Percentiles rank a stretch among this genome's conserved stretches.
These are phyloP conservation scores for Fusarium graminum DNA, from an alignment of 2,329 filamentous ascomycete genomes.

Conservation along the genomic window DNA sequence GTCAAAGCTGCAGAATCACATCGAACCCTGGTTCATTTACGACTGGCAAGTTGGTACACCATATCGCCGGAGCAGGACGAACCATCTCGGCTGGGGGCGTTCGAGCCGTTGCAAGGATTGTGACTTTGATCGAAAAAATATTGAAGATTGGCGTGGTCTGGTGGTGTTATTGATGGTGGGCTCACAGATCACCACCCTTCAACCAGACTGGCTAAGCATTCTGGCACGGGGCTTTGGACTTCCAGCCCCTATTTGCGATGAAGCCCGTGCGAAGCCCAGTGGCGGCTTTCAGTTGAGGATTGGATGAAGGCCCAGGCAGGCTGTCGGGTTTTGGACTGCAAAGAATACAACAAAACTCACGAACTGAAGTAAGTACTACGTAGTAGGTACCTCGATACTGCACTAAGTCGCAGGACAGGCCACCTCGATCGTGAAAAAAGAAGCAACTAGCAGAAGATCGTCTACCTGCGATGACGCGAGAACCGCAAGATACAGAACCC, in stretches of 20 bases:
- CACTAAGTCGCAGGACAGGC: conserved; percentile 35
- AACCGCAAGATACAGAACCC: conserved; percentile 14
- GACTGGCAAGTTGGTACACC: conserved; percentile 16
- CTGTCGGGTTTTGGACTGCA: conserved; percentile 17
- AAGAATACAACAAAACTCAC: conserved; percentile 30
- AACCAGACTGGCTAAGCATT: conserved; percentile 22
- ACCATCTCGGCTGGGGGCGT: conserved; percentile 39
- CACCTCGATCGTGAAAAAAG: conserved; percentile 32
- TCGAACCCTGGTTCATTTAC: conserved; percentile 20
- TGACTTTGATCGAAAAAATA: conserved; percentile 24
- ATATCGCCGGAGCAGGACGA: conserved; percentile 39
- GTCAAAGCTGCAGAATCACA: conserved; percentile 21
- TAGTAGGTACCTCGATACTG: conserved; percentile 11
- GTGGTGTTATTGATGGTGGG: conserved; percentile 44
- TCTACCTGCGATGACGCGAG: conserved; percentile 34
- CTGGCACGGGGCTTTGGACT: conserved; percentile 24
- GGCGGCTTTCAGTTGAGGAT: conserved; percentile 36
- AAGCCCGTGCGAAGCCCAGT: conserved; percentile 39
- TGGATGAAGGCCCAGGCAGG: conserved; percentile 32
- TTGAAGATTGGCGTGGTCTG: conserved; percentile 39
- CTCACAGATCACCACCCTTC: conserved; percentile 47
- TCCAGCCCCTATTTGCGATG: conserved; percentile 42
- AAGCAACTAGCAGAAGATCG: conserved; percentile 40
- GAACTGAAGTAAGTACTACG: conserved; percentile 29
- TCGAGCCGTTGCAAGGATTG: conserved; percentile 35